Base-by-base conservation (phyloP, 2,329 filamentous ascomycete genomes). In the Zarea fungicola region DNA sequence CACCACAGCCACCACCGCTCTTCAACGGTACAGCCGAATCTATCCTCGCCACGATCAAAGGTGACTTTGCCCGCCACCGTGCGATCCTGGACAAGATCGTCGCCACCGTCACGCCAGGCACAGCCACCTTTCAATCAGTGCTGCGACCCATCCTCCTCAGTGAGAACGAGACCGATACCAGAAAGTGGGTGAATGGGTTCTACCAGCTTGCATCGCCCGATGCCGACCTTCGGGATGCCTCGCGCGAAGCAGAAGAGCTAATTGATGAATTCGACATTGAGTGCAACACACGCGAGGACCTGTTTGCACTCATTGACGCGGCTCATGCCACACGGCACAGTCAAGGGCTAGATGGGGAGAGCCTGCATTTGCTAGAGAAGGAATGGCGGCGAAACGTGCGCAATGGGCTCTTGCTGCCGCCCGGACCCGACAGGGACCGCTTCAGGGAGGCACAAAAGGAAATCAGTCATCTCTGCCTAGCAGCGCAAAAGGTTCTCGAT, bases 361-460 rank as follows among this genome's bases (percentile, higher is more conserved):
- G 81, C 50, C 68, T 81, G 56, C 78, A 85, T n/a, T 66, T 91
- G 55, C 71, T 93, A 25, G 84, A 90, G 68, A 89, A 87, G 70
- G 84, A 89, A 59, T 79, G 85, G 59, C 88, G 89, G 68, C 78
- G 76, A 55, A 92, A 87, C 65, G 83, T 92, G 58, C 77, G 80
- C 45, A 90, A 89, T 64, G 88, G 88, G 13, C 70, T 93, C 37
- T 81, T 81, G 3, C 71, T 93, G 42, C 82, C 86, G 2, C 78
- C 80, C 22, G 87, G 86, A 1, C 71, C 76, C 5, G 73, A 89
- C 69, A 72, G 87, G 54, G 86, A 90, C 58, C 79, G 87, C 35
- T 92, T 92, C 76, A 92, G 90, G 72, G 86, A 85, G 65, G 90
- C 91, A 68, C 88, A 89, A 77, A 88, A 88, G 75, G 74, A 85